Base-by-base conservation (phyloP, 192 early-diverging fungal genomes). In the Tieghemiomyces parasiticus region DNA sequence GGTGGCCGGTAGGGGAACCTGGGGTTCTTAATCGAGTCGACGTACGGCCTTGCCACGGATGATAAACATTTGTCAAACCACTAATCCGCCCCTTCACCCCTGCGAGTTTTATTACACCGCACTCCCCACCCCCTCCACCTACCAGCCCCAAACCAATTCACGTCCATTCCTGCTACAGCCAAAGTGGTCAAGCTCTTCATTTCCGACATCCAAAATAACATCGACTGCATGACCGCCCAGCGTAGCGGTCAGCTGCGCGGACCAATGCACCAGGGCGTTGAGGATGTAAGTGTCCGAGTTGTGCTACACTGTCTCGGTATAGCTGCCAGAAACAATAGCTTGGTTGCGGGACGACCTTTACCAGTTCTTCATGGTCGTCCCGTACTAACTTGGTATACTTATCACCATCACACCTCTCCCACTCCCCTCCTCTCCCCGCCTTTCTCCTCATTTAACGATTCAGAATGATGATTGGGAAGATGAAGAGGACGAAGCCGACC, bases 101-200 rank as follows among this genome's bases (percentile, higher is more conserved):
- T n/a, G n/a, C n/a, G n/a, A n/a, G n/a, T n/a, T n/a, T n/a, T n/a
- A n/a, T n/a, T n/a, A n/a, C n/a, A n/a, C n/a, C n/a, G n/a, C n/a
- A n/a, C n/a, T n/a, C n/a, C n/a, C n/a, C n/a, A n/a, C n/a, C n/a
- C n/a, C n/a, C n/a, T n/a, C n/a, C n/a, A n/a, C n/a, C n/a, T n/a
- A n/a, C n/a, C n/a, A n/a, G n/a, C n/a, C n/a, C n/a, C n/a, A n/a
- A n/a, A n/a, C n/a, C n/a, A n/a, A n/a, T n/a, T n/a, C n/a, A n/a
- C 82, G 2, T 70, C 71, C 28, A 77, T 92, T 24, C 84, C 89
- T 22, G 84, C 91, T 33, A 71, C 84, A 8, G 81, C 78, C 62
- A 97, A 94, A 71, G 91, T 90, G 14, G 67, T 95, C 54, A 91
- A 88, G 68, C 72, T 97, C 6, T 68, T 97, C 20, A 53, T 93